Evolutionary conservation across 805 yeast genomes (phyloP).

Genomic region (Sporopachydermia lactativora): DNA sequence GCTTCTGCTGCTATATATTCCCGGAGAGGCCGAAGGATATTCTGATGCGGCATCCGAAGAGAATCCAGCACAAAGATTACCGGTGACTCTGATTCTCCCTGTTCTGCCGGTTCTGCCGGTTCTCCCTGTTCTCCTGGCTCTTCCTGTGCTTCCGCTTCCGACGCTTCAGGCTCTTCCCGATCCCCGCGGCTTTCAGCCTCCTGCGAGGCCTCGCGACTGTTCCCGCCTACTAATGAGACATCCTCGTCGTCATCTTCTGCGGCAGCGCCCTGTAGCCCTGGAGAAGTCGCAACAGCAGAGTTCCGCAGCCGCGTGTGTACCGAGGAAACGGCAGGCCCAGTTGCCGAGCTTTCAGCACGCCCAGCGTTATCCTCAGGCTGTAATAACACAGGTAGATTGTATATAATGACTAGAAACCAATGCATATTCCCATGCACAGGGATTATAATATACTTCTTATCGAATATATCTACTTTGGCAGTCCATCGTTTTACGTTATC

Average conservation of each 20-base stretch:
- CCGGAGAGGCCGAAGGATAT: conserved; percentile 37
- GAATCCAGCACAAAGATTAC: conserved; percentile 65
- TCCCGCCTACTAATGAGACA: too few species aligned
- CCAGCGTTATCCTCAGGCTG: conserved; percentile 4
- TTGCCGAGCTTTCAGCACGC: conserved; percentile 6
- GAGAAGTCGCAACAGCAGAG: conserved; percentile 2
- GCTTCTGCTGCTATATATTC: conserved; percentile 57
- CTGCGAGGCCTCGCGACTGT: too few species aligned
- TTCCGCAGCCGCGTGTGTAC: not conserved
- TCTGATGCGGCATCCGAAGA: conserved; percentile 37
- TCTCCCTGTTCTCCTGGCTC: conserved; percentile 2
- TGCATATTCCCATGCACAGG: conserved; percentile 77
- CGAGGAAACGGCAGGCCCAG: too few species aligned
- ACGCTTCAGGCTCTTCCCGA: not conserved
- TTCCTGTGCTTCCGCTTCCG: not conserved
- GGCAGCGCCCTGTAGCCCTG: conserved; percentile 2
- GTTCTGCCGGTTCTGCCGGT: conserved; percentile 2
- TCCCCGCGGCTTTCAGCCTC: not conserved
- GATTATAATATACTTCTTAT: conserved; percentile 46
- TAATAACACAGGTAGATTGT: conserved; percentile 26
- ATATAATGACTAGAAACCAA: conserved; percentile 77
- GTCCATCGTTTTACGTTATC: conserved; percentile 69
- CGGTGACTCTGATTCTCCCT: conserved; percentile 10
- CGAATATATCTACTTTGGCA: conserved; percentile 45
- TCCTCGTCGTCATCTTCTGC: not conserved